Percentiles rank a stretch among this genome's conserved stretches.
phyloP scores from a whole-genome alignment of 352 stramenopile species.

The Phytophthora gonapodyides region DNA sequence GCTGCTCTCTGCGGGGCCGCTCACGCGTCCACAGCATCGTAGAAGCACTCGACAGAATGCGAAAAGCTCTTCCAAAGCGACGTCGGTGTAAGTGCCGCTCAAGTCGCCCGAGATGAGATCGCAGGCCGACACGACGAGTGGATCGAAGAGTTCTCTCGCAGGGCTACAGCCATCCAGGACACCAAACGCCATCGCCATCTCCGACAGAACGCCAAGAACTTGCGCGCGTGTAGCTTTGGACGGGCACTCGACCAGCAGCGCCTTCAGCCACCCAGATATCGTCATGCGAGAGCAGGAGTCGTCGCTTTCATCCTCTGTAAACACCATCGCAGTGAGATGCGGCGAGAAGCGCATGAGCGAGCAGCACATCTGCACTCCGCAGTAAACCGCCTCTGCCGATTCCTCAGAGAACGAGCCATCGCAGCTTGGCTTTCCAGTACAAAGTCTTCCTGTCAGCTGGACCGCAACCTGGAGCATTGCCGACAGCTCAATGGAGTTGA shows the following conservation, averaged over 20 bases:
- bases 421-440: slow-evolving; percentile 1
- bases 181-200: slow-evolving; percentile 26
- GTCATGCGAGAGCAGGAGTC: not conserved
- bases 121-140: slow-evolving; percentile 32
- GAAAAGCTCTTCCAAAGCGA: slow-evolving; percentile 31
- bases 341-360: slow-evolving; percentile 31
- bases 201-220: slow-evolving; percentile 22
- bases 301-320: slow-evolving; percentile 6
- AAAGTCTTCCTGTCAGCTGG: slow-evolving; percentile 17
- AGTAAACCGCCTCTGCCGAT: slow-evolving; percentile 27
- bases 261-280: slow-evolving; percentile 25
- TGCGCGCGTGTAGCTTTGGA: slow-evolving; percentile 26
- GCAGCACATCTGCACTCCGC: slow-evolving; percentile 30
- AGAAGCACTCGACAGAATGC: slow-evolving; percentile 27
- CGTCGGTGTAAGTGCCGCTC: not conserved
- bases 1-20: not conserved
- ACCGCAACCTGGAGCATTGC: slow-evolving; percentile 21
- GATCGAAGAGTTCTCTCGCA: slow-evolving; percentile 25
- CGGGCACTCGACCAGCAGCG: slow-evolving; percentile 34
- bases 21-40: slow-evolving; percentile 2
- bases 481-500: slow-evolving; percentile 32
- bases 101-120: slow-evolving; percentile 18
- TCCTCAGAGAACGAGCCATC: slow-evolving; percentile 28
- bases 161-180: slow-evolving; percentile 11
- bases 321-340: slow-evolving; percentile 11